Conservation (phyloP, 2,329 filamentous ascomycete species). For the Aspergillus sp. region DNA sequence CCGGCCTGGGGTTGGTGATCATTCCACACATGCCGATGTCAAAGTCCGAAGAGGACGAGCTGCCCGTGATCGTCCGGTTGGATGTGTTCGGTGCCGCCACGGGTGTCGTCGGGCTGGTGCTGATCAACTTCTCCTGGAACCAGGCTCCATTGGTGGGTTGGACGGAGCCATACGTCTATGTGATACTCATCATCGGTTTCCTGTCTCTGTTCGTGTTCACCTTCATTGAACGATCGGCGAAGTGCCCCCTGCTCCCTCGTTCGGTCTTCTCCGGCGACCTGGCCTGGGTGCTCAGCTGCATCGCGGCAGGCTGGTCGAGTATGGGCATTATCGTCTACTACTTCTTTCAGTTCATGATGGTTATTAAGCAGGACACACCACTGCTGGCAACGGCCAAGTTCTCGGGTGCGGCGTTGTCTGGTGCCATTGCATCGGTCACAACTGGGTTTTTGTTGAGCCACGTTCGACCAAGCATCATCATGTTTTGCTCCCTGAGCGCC, state of each 20-base stretch:
- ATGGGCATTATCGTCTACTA: constrained; percentile 49
- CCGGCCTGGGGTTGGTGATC: constrained; percentile 22
- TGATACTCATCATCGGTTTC: constrained; percentile 50
- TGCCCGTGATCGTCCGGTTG: constrained; percentile 4
- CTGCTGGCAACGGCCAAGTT: constrained; percentile 20
- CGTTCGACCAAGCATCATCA: constrained; percentile 21
- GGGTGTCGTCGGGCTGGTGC: constrained; percentile 48
- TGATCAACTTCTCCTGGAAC: constrained; percentile 62
- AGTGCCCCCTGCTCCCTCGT: constrained; percentile 50
- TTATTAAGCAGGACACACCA: constrained; percentile 18
- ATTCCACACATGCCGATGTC: constrained; percentile 7
- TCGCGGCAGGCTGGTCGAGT: constrained; percentile 46
- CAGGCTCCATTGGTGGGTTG: constrained; percentile 54
- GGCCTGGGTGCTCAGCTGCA: constrained; percentile 47
- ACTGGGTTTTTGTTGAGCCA: constrained; percentile 24
- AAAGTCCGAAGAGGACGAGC: not conserved
- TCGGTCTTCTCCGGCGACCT: constrained; percentile 41
- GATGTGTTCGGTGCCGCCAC: constrained; percentile 35
- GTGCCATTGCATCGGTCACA: constrained; percentile 21
- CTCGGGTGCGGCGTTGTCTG: constrained; percentile 15
- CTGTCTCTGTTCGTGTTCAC: constrained; percentile 48
- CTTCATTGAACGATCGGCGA: constrained; percentile 40
- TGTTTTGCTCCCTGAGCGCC: constrained; percentile 27
- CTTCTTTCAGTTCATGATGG: constrained; percentile 41
- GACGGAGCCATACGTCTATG: constrained; percentile 47